phyloP scores from a whole-genome alignment of 331 rosid genomes.

The Acacia pycnantha region DNA sequence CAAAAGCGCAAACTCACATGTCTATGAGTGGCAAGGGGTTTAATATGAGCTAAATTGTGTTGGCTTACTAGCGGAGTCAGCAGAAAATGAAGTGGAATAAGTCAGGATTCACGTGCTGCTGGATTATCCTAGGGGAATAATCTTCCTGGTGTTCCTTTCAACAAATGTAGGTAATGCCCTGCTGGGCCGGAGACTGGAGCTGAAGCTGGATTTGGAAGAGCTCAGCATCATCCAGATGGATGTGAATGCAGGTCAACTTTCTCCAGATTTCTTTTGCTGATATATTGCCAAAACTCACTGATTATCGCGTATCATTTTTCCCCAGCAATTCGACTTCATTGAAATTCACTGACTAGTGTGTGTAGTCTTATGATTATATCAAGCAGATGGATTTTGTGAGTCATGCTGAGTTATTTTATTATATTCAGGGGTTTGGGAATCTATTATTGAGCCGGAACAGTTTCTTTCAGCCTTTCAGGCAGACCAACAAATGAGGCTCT shows the following conservation, averaged over 20 bases:
- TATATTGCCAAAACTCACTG: neutral
- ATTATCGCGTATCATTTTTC: neutral
- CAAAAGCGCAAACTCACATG: neutral
- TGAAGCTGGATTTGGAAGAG: neutral
- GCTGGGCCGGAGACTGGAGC: neutral
- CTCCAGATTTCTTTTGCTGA: neutral
- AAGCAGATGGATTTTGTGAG: neutral
- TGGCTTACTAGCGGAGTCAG: conserved; percentile 10
- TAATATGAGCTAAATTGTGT: conserved; percentile 8
- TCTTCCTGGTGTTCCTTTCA: conserved; percentile 6
- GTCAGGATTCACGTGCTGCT: neutral
- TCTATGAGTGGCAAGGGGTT: conserved; percentile 3
- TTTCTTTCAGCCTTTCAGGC: neutral
- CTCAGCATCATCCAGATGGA: conserved; percentile 6
- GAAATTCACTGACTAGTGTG: neutral
- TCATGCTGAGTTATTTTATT: neutral
- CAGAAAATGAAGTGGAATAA: conserved; percentile 8
- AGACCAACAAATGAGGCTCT: neutral
- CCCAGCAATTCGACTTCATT: neutral
- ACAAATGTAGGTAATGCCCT: neutral
- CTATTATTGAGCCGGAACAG: neutral
- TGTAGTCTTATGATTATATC: neutral
- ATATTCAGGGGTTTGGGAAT: neutral
- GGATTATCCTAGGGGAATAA: conserved; percentile 12
- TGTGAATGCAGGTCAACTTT: conserved; percentile 3